Evolutionary conservation across 2,329 filamentous ascomycete genomes (phyloP), one percentile per base, ranked within the genome.

Genomic region (Penicillium crustosum): DNA sequence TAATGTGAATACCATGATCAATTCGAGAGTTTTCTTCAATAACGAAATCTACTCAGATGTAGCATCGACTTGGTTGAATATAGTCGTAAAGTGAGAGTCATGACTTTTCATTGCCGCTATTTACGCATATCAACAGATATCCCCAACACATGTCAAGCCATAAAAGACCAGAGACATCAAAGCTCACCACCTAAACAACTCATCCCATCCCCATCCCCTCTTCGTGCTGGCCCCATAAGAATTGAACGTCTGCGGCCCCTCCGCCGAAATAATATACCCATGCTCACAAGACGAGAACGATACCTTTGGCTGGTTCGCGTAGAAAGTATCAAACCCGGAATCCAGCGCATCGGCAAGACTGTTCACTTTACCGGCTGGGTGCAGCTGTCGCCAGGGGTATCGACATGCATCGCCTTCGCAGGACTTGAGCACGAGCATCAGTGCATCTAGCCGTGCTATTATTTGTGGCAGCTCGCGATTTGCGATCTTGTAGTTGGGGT

Each of bases 351-450:
- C 82, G 0, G 69, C 67, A 2, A 88, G 70, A 25, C 69, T 83
- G 29, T 69, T 68, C 0, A 87, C 85, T 29, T 78, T 67, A 0
- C 81, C 82, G 1, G 70, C 71, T 0, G 84, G 84, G 62, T 87
- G 84, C 2, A 88, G 71, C 2, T 78, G 76, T 15, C 73, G 73
- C 86, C 86, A 88, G 0, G 86, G 86, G 25, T 79, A 71, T 4
- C 79, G 73, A 64, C 86, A 88, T 0, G 77, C 76, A 10, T 74
- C 63, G 9, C 78, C 82, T 65, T 82, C 81, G 71, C 86, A 88
- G 4, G 82, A 82, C 72, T 88, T 88, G 25, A 86, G 75, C 1
- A 86, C 82, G 59, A 88, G 73, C 47, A 87, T 75, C 1, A 88
- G 75, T 3, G 83, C 75, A 60, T 88, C 85, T 0, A 89, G 77